Base-by-base conservation (phyloP, 1,284 basidiomycete genomes). In the Abortiporus biennis region DNA sequence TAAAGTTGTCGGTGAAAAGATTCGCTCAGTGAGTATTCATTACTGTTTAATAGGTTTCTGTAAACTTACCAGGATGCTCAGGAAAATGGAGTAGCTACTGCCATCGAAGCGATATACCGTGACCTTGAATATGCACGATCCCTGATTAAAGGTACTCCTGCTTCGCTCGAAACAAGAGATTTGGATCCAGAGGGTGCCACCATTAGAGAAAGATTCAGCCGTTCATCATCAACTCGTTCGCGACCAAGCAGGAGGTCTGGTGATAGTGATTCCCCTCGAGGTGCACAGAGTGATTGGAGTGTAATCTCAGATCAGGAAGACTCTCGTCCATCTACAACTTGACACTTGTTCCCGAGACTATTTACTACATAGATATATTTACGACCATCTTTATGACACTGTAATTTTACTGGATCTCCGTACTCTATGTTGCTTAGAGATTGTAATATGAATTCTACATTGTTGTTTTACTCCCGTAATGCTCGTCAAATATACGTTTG, bases 91-190 rank as follows among this genome's bases (percentile, higher is more conserved):
- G 90, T 95, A 2, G 73, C 78, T 1, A 90, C 76, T 19, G 93
- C 93, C 11, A 84, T 95, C 42, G 91, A 95, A 63, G 80, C 85
- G 21, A 91, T 96, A 52, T 96, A 96, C 58, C 81, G 92, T 31
- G 92, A 96, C 58, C 64, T 96, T 44, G 91, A 93, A 52, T 92
- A 93, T 59, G 87, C 91, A 27, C 78, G 84, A 31, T 83, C 83
- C 2, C 63, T 93, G 43, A 80, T 94, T 53, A 92, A 89, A 57
- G 74, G 73, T 19, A 56, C 57, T 6, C 27, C 9, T 29, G 27
- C 55, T 62, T 6, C 57, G 59, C 32, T 32, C 11, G 23, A n/a
- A 68, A 71, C 4, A 54, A 63, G 24, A 63, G 62, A 35, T 53
- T 50, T 19, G 19, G 72, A 69, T 38, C 64, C 58, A 21, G 74